Conservation (phyloP, 176 grass and related monocot genomes). For the Rhynchospora breviuscula region DNA sequence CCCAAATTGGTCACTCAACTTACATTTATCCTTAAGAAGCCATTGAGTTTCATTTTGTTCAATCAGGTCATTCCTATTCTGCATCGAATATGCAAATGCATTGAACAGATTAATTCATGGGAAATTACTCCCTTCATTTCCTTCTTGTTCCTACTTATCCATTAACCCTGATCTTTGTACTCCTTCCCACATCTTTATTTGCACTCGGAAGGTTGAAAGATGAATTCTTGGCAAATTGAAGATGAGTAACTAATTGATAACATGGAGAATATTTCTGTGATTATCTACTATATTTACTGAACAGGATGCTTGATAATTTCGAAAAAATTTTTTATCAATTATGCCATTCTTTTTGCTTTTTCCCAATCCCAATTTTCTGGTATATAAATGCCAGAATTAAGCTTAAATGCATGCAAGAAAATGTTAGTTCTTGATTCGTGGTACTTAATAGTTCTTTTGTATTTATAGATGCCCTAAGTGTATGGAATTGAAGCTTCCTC, state of each 20-base stretch:
- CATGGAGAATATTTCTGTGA: not conserved
- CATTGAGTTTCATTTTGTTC: not conserved
- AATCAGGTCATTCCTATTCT: not conserved
- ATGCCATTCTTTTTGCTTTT: no score
- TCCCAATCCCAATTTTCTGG: not conserved
- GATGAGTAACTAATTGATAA: not conserved
- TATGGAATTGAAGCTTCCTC: conserved; percentile 62
- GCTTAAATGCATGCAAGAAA: not conserved
- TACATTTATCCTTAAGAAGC: not conserved
- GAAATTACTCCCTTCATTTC: not conserved
- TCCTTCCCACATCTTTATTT: not conserved
- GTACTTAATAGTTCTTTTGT: conserved; percentile 3
- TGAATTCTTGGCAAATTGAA: not conserved
- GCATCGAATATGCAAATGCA: not conserved
- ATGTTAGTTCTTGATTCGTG: not conserved
- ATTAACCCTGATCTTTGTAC: not conserved
- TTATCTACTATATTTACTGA: not conserved
- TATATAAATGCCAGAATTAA: not conserved
- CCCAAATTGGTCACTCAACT: not conserved
- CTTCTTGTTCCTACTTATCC: not conserved
- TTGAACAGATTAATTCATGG: not conserved
- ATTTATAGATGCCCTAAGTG: conserved; percentile 90
- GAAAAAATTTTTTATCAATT: not conserved
- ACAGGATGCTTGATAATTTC: not conserved
- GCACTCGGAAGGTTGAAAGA: not conserved